Evolutionary conservation across 140 eudicot species (phyloP).

Genomic region (Flaveria floridana): DNA sequence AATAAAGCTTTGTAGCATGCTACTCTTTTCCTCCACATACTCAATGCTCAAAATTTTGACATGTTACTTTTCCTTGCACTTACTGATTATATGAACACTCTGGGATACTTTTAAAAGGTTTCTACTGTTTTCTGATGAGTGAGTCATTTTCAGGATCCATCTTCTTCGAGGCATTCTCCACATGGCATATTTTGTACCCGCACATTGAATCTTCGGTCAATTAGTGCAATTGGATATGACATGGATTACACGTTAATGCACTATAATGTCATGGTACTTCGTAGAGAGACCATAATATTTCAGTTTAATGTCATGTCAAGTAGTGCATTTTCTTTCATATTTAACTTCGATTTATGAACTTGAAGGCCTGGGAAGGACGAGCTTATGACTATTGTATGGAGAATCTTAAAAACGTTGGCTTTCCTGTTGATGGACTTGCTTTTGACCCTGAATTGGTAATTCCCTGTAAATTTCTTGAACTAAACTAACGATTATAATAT

Average conservation of each 20-base stretch:
- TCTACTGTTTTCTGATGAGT: background rate
- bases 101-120: background rate
- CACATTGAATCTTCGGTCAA: constrained; percentile 82
- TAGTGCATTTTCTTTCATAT: constrained; percentile 17
- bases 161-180: constrained; percentile 62
- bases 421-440: constrained; percentile 96
- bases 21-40: no score
- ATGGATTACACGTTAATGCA: constrained; percentile 98
- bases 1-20: no score
- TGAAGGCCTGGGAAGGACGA: constrained; percentile 99
- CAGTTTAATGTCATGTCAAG: background rate
- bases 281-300: background rate
- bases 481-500: background rate
- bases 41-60: no score
- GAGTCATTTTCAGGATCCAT: constrained; percentile 64
- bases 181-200: constrained; percentile 96
- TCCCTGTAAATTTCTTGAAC: constrained; percentile 5
- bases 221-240: constrained; percentile 94
- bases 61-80: no score
- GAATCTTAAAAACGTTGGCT: constrained; percentile 75
- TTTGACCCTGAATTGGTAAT: constrained; percentile 92
- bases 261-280: constrained; percentile 62
- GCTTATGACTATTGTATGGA: constrained; percentile 95
- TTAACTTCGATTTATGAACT: constrained; percentile 23
- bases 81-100: no score